A percentile compares a stretch with the other conserved stretches of the same genome.
These are phyloP conservation scores for Picea sitchensis DNA, from an alignment of 75 land plant species.

Conservation along the genomic window DNA sequence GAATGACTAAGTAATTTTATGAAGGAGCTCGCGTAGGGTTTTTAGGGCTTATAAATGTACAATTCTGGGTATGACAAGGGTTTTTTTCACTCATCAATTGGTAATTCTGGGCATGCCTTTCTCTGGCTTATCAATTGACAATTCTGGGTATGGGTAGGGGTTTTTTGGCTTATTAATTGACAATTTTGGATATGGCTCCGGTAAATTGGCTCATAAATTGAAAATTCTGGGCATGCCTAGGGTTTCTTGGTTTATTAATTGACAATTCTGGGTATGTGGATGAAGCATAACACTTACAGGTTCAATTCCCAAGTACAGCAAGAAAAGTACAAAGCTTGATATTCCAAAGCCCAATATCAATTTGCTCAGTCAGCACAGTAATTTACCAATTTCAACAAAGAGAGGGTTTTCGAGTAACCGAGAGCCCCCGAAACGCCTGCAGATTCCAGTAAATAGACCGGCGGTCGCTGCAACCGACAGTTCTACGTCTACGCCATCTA, in stretches of 20 bases:
- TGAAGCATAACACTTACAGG: conserved; percentile 29
- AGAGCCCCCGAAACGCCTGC: conserved; percentile 27
- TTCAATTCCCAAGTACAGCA: conserved; percentile 15
- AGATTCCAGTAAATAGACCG: conserved; percentile 40
- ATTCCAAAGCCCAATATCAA: conserved; percentile 16
- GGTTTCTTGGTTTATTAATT: neutral
- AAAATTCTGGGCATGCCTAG: neutral
- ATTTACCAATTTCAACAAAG: conserved; percentile 34
- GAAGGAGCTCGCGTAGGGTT: neutral
- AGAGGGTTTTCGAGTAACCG: conserved; percentile 20
- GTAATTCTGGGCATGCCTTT: neutral
- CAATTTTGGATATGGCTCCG: neutral
- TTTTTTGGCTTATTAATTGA: neutral
- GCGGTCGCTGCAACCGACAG: conserved; percentile 65
- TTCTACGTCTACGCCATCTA: conserved; percentile 71
- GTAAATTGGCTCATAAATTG: neutral
- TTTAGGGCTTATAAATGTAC: neutral
- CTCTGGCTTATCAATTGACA: neutral
- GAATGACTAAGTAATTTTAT: too few relatives aligned
- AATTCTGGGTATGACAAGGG: neutral
- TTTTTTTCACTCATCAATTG: neutral
- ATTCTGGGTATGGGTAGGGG: neutral
- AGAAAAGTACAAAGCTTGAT: conserved; percentile 22
- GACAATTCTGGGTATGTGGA: neutral
- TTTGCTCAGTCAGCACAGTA: conserved; percentile 17